phyloP scores from a whole-genome alignment of 2,329 filamentous ascomycete species.

The Shiraia bambusicola region DNA sequence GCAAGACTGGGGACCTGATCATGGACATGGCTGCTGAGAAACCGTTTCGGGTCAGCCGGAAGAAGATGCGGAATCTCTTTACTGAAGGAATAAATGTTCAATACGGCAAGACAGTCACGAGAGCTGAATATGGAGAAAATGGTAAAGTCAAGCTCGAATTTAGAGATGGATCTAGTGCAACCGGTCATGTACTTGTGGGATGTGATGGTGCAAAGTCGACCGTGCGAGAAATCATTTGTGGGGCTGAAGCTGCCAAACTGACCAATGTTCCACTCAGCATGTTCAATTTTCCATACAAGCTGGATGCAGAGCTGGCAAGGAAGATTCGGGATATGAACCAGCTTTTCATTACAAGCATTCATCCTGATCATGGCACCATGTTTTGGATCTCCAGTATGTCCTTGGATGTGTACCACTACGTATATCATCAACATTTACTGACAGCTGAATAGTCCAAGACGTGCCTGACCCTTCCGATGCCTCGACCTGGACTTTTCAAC shows the following conservation, averaged over 20 bases:
- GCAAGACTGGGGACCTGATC: constrained; percentile 26
- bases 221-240: constrained; percentile 18
- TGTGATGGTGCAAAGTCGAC: constrained; percentile 22
- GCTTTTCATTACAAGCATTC: constrained; percentile 24
- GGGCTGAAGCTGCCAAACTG: constrained; percentile 16
- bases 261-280: constrained; percentile 22
- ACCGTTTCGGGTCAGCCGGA: constrained; percentile 21
- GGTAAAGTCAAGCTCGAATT: constrained; percentile 22
- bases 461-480: constrained; percentile 30
- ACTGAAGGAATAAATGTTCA: constrained; percentile 23
- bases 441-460: constrained; percentile 28
- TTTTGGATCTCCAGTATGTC: constrained; percentile 28
- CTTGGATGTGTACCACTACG: constrained; percentile 3
- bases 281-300: constrained; percentile 25
- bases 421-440: not conserved
- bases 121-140: constrained; percentile 8
- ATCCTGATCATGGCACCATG: constrained; percentile 25
- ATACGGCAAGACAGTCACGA: constrained; percentile 20
- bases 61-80: constrained; percentile 27
- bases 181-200: constrained; percentile 23
- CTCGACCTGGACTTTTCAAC: constrained; percentile 36
- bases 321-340: constrained; percentile 17
- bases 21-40: constrained; percentile 24
- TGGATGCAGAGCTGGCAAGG: constrained; percentile 15
- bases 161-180: constrained; percentile 18